Evolutionary conservation across 2,329 filamentous ascomycete genomes (phyloP).

Genomic region (Fusarium sp.): DNA sequence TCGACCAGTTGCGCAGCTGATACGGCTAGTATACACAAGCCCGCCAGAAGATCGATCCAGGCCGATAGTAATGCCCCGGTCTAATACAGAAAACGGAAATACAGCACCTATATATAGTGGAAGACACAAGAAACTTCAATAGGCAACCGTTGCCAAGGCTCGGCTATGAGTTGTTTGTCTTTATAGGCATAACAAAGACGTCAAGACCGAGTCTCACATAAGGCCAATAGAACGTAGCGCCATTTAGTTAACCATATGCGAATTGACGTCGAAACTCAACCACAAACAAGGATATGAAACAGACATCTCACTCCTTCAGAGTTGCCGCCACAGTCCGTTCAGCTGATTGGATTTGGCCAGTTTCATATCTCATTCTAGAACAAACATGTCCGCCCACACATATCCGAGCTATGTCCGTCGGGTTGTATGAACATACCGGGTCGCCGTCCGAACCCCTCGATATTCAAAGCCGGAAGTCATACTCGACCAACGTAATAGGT

Average conservation of each 20-base stretch:
- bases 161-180: too few relatives aligned
- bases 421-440: constrained; percentile 8
- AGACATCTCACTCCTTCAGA: constrained; percentile 8
- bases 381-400: constrained; percentile 1
- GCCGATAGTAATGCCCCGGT: background rate
- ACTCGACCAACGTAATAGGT: background rate
- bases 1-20: constrained; percentile 1
- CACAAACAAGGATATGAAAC: constrained; percentile 26
- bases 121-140: too few relatives aligned
- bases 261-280: background rate
- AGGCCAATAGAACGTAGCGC: too few relatives aligned
- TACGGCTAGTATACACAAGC: constrained; percentile 5
- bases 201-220: too few relatives aligned
- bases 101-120: too few relatives aligned
- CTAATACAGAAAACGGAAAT: too few relatives aligned
- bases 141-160: too few relatives aligned
- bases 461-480: constrained; percentile 12
- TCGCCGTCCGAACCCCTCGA: background rate
- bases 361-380: constrained; percentile 26
- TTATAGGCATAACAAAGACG: too few relatives aligned
- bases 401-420: constrained; percentile 33
- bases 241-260: too few relatives aligned
- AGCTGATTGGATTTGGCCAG: constrained; percentile 25
- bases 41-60: background rate
- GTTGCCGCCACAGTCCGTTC: constrained; percentile 16